Conservation (phyloP, 176 grass and related monocot species). For the Oryza officinalis region DNA sequence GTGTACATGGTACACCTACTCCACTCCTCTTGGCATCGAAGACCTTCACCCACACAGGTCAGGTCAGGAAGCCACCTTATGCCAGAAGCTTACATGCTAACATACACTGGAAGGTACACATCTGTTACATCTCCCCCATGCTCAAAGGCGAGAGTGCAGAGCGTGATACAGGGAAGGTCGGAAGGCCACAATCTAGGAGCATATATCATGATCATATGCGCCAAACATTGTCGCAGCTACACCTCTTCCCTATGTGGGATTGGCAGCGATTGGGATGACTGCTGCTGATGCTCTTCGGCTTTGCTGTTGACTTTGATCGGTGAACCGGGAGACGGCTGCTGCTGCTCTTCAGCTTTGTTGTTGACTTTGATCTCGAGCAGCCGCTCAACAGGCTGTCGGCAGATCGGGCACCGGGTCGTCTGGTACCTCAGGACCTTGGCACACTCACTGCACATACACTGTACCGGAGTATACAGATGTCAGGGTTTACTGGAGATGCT, state of each 20-base stretch:
- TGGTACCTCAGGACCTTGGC: constrained; percentile 97
- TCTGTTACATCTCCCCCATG: constrained; percentile 38
- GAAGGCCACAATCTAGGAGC: constrained; percentile 42
- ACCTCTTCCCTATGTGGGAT: constrained; percentile 44
- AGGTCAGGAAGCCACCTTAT: constrained; percentile 9
- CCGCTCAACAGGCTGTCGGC: constrained; percentile 85
- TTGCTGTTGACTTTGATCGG: constrained; percentile 71
- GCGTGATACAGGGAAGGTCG: constrained; percentile 4
- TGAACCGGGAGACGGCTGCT: constrained; percentile 36
- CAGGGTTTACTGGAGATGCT: constrained; percentile 15
- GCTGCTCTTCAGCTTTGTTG: constrained; percentile 73
- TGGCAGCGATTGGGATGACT: constrained; percentile 15
- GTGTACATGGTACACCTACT: constrained; percentile 34
- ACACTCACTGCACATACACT: constrained; percentile 98
- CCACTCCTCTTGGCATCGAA: constrained; percentile 27
- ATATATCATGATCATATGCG: constrained; percentile 38
- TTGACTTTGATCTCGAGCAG: constrained; percentile 91
- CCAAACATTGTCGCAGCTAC: constrained; percentile 12
- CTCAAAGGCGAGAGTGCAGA: constrained; percentile 34
- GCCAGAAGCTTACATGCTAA: constrained; percentile 43
- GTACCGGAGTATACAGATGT: constrained; percentile 31
- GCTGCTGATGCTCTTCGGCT: constrained; percentile 58
- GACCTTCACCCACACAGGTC: constrained; percentile 3
- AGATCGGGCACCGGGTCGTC: constrained; percentile 89
- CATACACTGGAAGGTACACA: constrained; percentile 47